Evolutionary conservation across 768 basidiomycete genomes (phyloP), one percentile per base, ranked within the genome.

Genomic region (Pulveroboletus sp.): DNA sequence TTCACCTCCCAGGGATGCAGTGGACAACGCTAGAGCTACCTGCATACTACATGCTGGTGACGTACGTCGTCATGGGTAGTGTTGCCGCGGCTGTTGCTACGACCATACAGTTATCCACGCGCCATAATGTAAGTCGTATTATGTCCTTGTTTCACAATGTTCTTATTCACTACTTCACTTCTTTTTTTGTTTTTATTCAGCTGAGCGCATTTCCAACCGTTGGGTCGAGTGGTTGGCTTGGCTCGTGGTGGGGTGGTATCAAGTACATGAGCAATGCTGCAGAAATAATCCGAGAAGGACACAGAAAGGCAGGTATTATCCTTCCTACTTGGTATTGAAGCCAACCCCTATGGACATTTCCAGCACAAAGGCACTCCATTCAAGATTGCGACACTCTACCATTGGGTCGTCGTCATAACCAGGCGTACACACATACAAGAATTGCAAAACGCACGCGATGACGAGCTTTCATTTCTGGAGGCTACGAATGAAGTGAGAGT

Each of bases 331-430:
- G 31, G 8, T 30, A 31, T 33, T 17, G 18, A 30, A 11, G 32
- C 31, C 11, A n/a, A 33, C 21, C 31, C 24, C 18, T n/a, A 13
- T 37, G n/a, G 7, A 2, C 10, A 8, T 27, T 40, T 36, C 5
- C 21, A 71, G 66, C 53, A 67, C 53, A 62, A 60, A 11, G 53
- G 47, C 24, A 45, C 49, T 6, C 47, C 62, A 5, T 74, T 69
- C 57, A 67, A 68, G 49, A 55, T 71, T 30, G 49, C 71, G 3
- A 53, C 51, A 2, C 28, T 61, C 9, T 46, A 46, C 14, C 60
- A 60, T 38, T 79, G 76, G 75, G 47, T 67, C 0, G 68, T 78
- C 24, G 47, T 79, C 8, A 47, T 72, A 1, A 63, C 56, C 11
- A 62, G 63, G 2, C 58, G 54, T 0, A 50, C 57, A 27, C 49